phyloP scores from a whole-genome alignment of 2,329 filamentous ascomycete genomes.

The Aspergillus viridinutans region DNA sequence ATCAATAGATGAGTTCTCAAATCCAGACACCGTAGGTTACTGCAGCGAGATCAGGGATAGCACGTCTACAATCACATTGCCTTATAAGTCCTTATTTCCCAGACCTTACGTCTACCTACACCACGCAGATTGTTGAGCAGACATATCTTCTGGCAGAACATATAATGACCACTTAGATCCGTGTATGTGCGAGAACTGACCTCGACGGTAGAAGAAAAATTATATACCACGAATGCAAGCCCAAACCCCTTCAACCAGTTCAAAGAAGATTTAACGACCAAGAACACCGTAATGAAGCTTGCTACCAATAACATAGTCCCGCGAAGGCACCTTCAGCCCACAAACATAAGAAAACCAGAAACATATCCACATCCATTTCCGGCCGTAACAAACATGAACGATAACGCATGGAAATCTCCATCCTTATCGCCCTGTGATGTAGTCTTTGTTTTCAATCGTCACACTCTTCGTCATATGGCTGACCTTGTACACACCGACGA shows the following conservation, averaged over 20 bases:
- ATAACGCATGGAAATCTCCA: not conserved
- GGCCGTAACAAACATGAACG: not conserved
- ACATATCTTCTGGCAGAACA: not conserved
- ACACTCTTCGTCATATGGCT: constrained; percentile 98
- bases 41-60: too few relatives aligned
- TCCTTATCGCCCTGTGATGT: constrained; percentile 48
- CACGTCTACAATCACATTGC: too few relatives aligned
- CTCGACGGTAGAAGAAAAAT: not conserved
- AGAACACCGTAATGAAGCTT: not conserved
- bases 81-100: too few relatives aligned
- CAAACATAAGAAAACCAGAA: not conserved
- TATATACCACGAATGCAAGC: not conserved
- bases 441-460: constrained; percentile 80
- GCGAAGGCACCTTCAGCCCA: not conserved
- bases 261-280: not conserved
- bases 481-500: constrained; percentile 98
- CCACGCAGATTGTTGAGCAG: not conserved
- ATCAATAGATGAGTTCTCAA: not conserved
- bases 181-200: not conserved
- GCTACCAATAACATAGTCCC: not conserved
- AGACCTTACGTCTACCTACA: too few relatives aligned
- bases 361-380: not conserved
- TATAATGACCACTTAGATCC: not conserved
- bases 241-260: not conserved
- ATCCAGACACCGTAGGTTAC: not conserved